These are phyloP conservation scores for Candolleomyces eurysporus DNA, from an alignment of 768 basidiomycete species.

Conservation along the genomic window DNA sequence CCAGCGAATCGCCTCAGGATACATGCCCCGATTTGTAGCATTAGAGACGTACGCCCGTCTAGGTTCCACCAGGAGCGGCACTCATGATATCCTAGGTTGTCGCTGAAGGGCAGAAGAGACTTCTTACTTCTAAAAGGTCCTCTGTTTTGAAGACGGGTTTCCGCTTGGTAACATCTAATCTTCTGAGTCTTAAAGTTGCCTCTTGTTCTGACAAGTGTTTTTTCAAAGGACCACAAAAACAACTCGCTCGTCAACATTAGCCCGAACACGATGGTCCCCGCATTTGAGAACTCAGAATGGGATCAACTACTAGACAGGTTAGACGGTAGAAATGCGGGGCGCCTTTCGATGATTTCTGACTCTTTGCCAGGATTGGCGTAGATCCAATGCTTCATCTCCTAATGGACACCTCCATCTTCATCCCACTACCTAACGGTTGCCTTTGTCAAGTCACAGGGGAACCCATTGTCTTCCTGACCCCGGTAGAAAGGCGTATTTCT, in stretches of 20 bases:
- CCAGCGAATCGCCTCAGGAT: neutral
- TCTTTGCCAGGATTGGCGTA: conserved; percentile 63
- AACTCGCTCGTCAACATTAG: no score
- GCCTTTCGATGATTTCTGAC: neutral
- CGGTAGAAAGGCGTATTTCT: conserved; percentile 21
- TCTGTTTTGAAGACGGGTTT: no score
- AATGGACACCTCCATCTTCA: conserved; percentile 69
- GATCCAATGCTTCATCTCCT: conserved; percentile 78
- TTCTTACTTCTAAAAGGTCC: no score
- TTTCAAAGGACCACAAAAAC: no score
- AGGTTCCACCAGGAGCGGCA: no score
- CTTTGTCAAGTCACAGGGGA: conserved; percentile 80
- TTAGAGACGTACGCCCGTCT: neutral
- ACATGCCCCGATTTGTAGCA: neutral
- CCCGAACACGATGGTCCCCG: neutral
- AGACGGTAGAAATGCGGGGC: neutral
- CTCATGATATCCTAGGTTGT: no score
- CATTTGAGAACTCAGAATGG: conserved; percentile 3
- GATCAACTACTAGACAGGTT: neutral
- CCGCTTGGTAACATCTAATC: no score
- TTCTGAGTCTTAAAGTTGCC: no score
- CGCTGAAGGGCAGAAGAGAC: no score
- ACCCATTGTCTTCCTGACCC: conserved; percentile 47
- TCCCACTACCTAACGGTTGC: conserved; percentile 79
- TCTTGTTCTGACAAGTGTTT: no score